phyloP scores from a whole-genome alignment of 2,329 filamentous ascomycete genomes.

The Arthroderma uncinatum region DNA sequence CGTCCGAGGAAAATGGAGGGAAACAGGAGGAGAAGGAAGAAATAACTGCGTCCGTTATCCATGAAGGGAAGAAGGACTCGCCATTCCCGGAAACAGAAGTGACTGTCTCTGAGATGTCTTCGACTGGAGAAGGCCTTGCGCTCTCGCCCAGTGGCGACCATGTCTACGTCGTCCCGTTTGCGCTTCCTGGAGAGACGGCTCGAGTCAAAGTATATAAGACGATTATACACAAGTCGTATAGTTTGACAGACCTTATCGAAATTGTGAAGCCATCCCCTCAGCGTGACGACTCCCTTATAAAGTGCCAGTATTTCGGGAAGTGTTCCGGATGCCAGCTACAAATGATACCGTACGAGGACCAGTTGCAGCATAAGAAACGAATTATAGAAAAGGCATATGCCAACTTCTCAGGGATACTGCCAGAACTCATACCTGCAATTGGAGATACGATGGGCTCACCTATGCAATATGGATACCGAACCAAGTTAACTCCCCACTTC shows the following conservation, averaged over 20 bases:
- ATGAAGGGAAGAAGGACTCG: constrained; percentile 45
- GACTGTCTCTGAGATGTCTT: constrained; percentile 70
- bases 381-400: constrained; percentile 85
- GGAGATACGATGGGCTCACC: constrained; percentile 82
- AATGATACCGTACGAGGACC: constrained; percentile 82
- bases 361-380: constrained; percentile 70
- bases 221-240: constrained; percentile 53
- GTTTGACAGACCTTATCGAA: constrained; percentile 69
- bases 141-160: constrained; percentile 53
- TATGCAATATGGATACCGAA: constrained; percentile 84
- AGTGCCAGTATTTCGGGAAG: constrained; percentile 73
- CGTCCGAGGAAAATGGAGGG: constrained; percentile 7
- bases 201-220: constrained; percentile 70
- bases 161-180: constrained; percentile 81
- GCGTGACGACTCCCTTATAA: constrained; percentile 64
- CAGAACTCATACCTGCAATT: constrained; percentile 62
- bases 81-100: constrained; percentile 65
- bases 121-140: constrained; percentile 82
- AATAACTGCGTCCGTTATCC: constrained; percentile 16
- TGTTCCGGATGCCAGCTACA: constrained; percentile 96
- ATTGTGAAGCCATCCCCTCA: constrained; percentile 61
- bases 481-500: constrained; percentile 95
- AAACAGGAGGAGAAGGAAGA: constrained; percentile 22
- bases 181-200: constrained; percentile 71
- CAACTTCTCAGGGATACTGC: constrained; percentile 77